Evolutionary conservation across 2,329 filamentous ascomycete species (phyloP), one percentile per base, ranked within the genome.

Genomic region (Neofusicoccum ribis): DNA sequence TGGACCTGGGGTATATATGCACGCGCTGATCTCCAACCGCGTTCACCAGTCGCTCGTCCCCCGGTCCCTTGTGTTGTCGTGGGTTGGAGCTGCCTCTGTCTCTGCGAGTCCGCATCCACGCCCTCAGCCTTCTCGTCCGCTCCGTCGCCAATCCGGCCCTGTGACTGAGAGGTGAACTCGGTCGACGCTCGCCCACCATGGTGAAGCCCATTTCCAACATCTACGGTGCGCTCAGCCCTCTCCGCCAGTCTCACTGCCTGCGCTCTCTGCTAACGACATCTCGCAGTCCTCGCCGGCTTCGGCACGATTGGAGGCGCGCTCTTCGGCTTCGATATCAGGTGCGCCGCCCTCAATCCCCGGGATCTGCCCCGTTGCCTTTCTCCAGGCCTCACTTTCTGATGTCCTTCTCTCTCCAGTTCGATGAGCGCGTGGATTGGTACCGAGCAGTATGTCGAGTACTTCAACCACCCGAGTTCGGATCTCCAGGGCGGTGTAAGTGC

Each of bases 291-390:
- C 17, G 63, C 63, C 23, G 63, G 44, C 14, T 60, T 86, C 73
- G 80, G 85, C 73, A 82, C 86, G 67, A 82, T 83, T 80, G 89
- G 89, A 69, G 89, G 89, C 74, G 86, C 85, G 27, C 81, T 92
- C 31, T 92, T 93, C 72, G 91, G 91, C 70, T 93, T 93, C 74
- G 91, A 93, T 78, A 91, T 93, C 71, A 87, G 85, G 63, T 63
- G 39, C 61, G 47, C 23, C 34, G 5, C 46, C 39, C 39, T 23
- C n/a, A 34, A 9, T 17, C 14, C 23, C 7, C 67, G 23, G 23
- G 0, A 23, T 23, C 23, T 23, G 23, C 23, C 23, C 23, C 23
- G 23, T 3, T 23, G 23, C 23, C 23, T 82, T 84, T 69, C 83
- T 83, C 63, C 79, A 77, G 15, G 20, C 34, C 23, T 11, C 5